Percentiles rank a stretch among this genome's conserved stretches.
phyloP scores from a whole-genome alignment of 108 stramenopile genomes.

The Skeletonema costatum region DNA sequence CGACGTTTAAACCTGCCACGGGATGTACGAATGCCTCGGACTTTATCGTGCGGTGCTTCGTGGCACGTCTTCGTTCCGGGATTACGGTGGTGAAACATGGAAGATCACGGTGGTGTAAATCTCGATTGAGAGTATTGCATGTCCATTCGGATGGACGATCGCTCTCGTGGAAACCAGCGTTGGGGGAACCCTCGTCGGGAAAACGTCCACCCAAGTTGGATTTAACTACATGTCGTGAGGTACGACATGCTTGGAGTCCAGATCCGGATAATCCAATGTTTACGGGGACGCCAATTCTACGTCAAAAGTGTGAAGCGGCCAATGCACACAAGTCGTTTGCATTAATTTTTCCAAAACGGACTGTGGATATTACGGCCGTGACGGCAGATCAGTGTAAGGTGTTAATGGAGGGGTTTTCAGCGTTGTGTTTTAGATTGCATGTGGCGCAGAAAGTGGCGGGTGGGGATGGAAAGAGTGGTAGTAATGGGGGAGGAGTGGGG shows the following conservation, averaged over 20 bases:
- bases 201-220: slow-evolving; percentile 88
- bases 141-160: slow-evolving; percentile 88
- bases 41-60: slow-evolving; percentile 93
- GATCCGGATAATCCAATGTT: slow-evolving; percentile 91
- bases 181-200: slow-evolving; percentile 75
- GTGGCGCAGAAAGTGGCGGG: slow-evolving; percentile 79
- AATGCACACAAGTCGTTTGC: slow-evolving; percentile 91
- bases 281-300: slow-evolving; percentile 85
- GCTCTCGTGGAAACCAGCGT: slow-evolving; percentile 86
- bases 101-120: slow-evolving; percentile 87
- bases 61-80: slow-evolving; percentile 78
- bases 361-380: slow-evolving; percentile 90
- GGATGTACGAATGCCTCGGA: slow-evolving; percentile 93
- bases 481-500: slow-evolving; percentile 20
- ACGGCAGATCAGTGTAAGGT: slow-evolving; percentile 94
- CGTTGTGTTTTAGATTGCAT: slow-evolving; percentile 87
- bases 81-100: slow-evolving; percentile 92
- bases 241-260: slow-evolving; percentile 90
- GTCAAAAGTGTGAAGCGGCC: slow-evolving; percentile 90
- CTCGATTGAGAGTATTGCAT: slow-evolving; percentile 81
- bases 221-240: slow-evolving; percentile 79
- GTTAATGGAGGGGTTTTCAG: slow-evolving; percentile 89
- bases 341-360: slow-evolving; percentile 83
- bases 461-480: slow-evolving; percentile 28
- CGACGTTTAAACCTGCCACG: slow-evolving; percentile 89